Base-by-base conservation (phyloP, 1,284 basidiomycete genomes). In the Irpex sp. region DNA sequence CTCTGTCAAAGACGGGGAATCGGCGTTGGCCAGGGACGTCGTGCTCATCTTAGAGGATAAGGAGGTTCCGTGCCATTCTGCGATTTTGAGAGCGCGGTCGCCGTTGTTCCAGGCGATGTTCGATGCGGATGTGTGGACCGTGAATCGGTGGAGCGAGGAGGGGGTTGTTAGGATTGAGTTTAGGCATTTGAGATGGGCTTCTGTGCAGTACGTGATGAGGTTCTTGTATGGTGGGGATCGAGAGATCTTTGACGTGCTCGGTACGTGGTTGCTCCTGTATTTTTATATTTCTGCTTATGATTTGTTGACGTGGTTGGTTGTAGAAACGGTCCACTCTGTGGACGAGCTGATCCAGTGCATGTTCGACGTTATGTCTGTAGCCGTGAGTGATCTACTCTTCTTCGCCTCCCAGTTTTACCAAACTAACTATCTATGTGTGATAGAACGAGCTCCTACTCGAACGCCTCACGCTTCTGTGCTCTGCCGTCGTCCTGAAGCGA, bases 371-470 rank as follows among this genome's bases (percentile, higher is more conserved):
- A 86, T 98, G 74, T 88, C 91, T 21, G 88, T 88, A 9, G 93
- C 96, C 37, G 92, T 94, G 19, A 17, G 62, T 62, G 9, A 34
- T 8, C n/a, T 37, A 37, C 6, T 3, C 47, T 47, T 21, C 60
- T 47, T 4, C 13, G 3, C 62, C 15, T 13, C 9, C 31, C 17
- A 13, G 17, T 4, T 17, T n/a, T 60, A n/a, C 7, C 26, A 5
- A 34, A 49, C 58, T 48, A 61, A 13, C 58, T 6, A 34, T 34
- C 31, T 34, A 38, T 52, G 63, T 59, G 40, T 26, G 17, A 52
- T 26, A 94, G 92, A 96, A 94, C 68, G 96, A 98, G 76, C 77
- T 98, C 1, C 82, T 98, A 21, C 81, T 98, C 21, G 93, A 94
- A 69, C 89, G 91, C 26, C 85, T 98, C 7, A 85, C 95, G 62